Percentiles rank a stretch among this genome's conserved stretches.
phyloP scores from a whole-genome alignment of 2,329 filamentous ascomycete genomes.

The Hymenoscyphus salicellus region DNA sequence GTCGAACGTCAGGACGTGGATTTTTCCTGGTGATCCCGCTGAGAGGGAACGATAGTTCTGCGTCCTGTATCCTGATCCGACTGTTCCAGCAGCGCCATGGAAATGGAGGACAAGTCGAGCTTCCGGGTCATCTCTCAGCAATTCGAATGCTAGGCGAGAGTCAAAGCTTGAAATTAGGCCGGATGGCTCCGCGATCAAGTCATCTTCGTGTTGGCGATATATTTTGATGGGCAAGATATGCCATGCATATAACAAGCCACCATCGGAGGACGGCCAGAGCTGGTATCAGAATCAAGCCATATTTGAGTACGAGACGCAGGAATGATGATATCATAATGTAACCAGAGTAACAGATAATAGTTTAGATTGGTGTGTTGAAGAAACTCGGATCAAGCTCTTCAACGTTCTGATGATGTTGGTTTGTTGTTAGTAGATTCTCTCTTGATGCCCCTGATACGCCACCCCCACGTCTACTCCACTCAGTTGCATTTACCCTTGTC shows the following conservation, averaged over 20 bases:
- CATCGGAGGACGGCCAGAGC: slow-evolving; percentile 58
- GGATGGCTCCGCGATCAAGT: slow-evolving; percentile 48
- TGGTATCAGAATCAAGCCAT: slow-evolving; percentile 29
- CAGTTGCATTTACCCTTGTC: background rate
- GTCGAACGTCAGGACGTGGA: slow-evolving; percentile 81
- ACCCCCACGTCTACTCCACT: background rate
- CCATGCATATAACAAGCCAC: slow-evolving; percentile 79
- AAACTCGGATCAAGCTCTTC: background rate
- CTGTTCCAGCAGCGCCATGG: slow-evolving; percentile 45
- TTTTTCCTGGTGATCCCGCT: slow-evolving; percentile 60
- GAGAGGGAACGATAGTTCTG: slow-evolving; percentile 74
- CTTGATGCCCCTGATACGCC: background rate
- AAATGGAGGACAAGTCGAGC: slow-evolving; percentile 54
- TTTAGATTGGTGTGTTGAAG: background rate
- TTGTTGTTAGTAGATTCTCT: no score
- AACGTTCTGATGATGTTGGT: no score
- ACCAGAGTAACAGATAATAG: fast-evolving
- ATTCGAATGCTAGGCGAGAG: slow-evolving; percentile 47
- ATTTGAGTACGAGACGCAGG: slow-evolving; percentile 14
- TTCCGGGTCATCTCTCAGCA: slow-evolving; percentile 61
- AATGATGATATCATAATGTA: background rate
- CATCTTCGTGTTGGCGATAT: slow-evolving; percentile 67
- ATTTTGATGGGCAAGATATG: slow-evolving; percentile 77
- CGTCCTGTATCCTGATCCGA: slow-evolving; percentile 69
- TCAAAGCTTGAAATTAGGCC: slow-evolving; percentile 17